Evolutionary conservation across 2,329 filamentous ascomycete species (phyloP).

Genomic region (Alternaria dauci): DNA sequence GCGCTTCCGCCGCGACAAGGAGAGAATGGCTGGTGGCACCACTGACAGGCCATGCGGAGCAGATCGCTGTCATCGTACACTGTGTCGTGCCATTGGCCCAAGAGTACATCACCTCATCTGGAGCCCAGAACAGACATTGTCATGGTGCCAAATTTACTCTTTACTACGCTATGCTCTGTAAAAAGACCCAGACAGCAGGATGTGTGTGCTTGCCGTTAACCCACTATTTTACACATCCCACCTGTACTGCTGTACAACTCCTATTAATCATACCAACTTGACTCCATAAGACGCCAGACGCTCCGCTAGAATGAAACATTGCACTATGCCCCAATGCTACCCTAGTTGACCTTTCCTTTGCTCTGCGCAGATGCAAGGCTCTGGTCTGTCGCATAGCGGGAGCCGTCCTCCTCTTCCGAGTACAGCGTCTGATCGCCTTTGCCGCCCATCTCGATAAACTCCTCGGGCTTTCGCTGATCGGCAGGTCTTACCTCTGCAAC

Average conservation of each 20-base stretch:
- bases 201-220: background rate
- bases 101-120: slow-evolving; percentile 7
- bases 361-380: slow-evolving; percentile 17
- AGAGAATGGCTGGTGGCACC: slow-evolving; percentile 27
- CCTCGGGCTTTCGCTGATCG: slow-evolving; percentile 70
- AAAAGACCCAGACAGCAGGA: background rate
- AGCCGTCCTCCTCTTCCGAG: slow-evolving; percentile 64
- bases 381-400: slow-evolving; percentile 45
- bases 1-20: slow-evolving; percentile 15
- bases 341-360: slow-evolving; percentile 5
- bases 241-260: slow-evolving; percentile 12
- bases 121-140: background rate
- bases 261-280: slow-evolving; percentile 22
- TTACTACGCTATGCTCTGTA: slow-evolving; percentile 12
- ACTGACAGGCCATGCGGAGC: slow-evolving; percentile 31
- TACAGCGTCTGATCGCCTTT: slow-evolving; percentile 84
- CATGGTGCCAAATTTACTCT: background rate
- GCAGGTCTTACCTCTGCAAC: slow-evolving; percentile 71
- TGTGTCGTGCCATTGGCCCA: slow-evolving; percentile 32
- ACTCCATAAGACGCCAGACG: slow-evolving; percentile 6
- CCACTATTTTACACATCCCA: slow-evolving; percentile 26
- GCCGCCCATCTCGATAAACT: slow-evolving; percentile 86
- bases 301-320: slow-evolving; percentile 2
- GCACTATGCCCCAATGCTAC: background rate
- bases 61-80: slow-evolving; percentile 20